Evolutionary conservation across 2,329 filamentous ascomycete species (phyloP).

Genomic region (Penicillium sp.): DNA sequence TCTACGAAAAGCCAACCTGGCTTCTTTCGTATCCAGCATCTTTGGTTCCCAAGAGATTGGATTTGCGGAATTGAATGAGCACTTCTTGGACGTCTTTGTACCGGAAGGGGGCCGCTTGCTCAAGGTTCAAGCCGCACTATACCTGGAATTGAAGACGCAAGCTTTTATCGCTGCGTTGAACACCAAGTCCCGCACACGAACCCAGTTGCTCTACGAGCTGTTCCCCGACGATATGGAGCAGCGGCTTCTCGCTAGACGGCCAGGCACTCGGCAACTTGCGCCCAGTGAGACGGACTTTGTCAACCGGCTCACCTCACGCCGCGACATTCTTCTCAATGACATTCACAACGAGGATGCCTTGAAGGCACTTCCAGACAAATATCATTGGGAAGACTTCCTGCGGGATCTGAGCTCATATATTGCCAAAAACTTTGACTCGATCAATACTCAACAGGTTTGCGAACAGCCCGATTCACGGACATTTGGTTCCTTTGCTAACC

Average conservation of each 20-base stretch:
- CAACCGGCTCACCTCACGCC: slow-evolving; percentile 48
- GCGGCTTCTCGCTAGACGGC: slow-evolving; percentile 49
- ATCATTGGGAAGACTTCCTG: slow-evolving; percentile 59
- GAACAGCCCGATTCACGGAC: not conserved
- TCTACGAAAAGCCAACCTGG: slow-evolving; percentile 59
- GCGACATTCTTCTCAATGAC: slow-evolving; percentile 52
- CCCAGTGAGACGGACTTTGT: slow-evolving; percentile 57
- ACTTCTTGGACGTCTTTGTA: slow-evolving; percentile 60
- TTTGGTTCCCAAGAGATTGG: slow-evolving; percentile 60
- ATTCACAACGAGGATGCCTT: slow-evolving; percentile 47
- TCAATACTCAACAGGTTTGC: slow-evolving; percentile 44
- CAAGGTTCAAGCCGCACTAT: slow-evolving; percentile 56
- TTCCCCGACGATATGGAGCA: slow-evolving; percentile 55
- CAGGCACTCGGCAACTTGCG: slow-evolving; percentile 49
- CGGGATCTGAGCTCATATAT: slow-evolving; percentile 54
- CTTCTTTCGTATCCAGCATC: slow-evolving; percentile 58
- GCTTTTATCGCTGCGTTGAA: slow-evolving; percentile 59
- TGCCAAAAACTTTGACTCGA: slow-evolving; percentile 51
- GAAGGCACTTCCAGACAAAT: slow-evolving; percentile 51
- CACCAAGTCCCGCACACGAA: slow-evolving; percentile 49
- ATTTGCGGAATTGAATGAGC: slow-evolving; percentile 57
- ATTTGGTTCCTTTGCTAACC: slow-evolving; percentile 14
- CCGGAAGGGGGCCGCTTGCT: slow-evolving; percentile 53
- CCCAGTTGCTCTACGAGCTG: slow-evolving; percentile 53
- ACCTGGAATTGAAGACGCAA: slow-evolving; percentile 61